These are phyloP conservation scores for Leccinellum luteum DNA, from an alignment of 768 basidiomycete genomes.

Conservation along the genomic window DNA sequence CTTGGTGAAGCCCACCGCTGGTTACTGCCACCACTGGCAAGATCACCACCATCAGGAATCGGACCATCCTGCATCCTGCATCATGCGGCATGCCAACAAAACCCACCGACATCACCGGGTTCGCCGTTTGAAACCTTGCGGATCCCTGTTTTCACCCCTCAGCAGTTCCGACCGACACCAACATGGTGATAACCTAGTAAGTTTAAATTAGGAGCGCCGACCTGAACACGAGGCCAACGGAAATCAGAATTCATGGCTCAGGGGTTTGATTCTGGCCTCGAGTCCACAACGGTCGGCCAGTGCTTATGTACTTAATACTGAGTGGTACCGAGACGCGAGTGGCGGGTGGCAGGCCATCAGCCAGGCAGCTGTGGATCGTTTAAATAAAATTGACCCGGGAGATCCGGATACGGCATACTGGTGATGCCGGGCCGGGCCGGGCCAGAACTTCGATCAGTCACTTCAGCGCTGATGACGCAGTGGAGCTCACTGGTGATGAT, in stretches of 20 bases:
- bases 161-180: neutral
- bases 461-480: neutral
- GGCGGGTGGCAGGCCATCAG: neutral
- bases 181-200: neutral
- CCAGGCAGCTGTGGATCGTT: neutral
- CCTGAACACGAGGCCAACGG: neutral
- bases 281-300: neutral
- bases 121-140: neutral
- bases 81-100: neutral
- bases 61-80: neutral
- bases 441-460: neutral
- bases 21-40: neutral
- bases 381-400: too few relatives aligned
- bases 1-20: neutral
- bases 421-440: neutral
- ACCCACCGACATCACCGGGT: neutral
- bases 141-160: neutral
- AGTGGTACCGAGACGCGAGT: neutral
- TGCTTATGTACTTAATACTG: neutral
- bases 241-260: neutral
- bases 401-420: too few relatives aligned
- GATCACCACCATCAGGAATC: neutral
- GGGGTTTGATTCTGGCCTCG: conserved; percentile 2
- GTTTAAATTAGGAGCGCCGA: neutral
- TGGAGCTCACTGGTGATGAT: neutral